Base-by-base conservation (phyloP, 768 basidiomycete species). In the Boletus tomentosulus region DNA sequence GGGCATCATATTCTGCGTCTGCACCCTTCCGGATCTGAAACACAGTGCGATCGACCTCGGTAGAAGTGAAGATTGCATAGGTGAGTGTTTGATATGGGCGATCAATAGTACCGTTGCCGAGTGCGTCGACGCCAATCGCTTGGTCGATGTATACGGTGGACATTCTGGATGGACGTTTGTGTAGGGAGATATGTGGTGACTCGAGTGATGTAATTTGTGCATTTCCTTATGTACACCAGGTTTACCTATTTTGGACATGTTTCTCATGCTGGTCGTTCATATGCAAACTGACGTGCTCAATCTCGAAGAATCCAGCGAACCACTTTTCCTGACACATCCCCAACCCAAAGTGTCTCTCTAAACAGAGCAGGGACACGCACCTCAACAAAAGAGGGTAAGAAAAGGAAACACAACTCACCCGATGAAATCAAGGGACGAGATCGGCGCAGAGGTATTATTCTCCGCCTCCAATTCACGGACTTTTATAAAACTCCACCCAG, bases 381-480 rank as follows among this genome's bases (percentile, higher is more conserved):
- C n/a, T 60, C 43, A 52, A 47, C 13, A 16, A 9, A 37, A 15
- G 12, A 3, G 5, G 7, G 2, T 0, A 27, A 3, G 16, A 5
- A 15, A 5, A 12, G 1, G 24, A 6, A 19, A 25, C 4, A 43
- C 16, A 7, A 67, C 78, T 51, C 66, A 92, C 93, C 88, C 90
- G 24, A 86, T 73, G 61, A 96, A 96, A 61, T 79, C 82, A 62
- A 97, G 73, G n/a, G 90, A 84, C 1, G 86, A 91, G 48, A 94
- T 77, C 24, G 79, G 76, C 16, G 72, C 73, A 16, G 73, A 66
- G 15, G 59, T 50, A 13, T 62, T 64, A 46, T 60, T 62, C 61
- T 81, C 76, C 50, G 78, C 78, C 66, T 85, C 82, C 76, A 95
- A 77, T 53, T 78, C 79, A 59, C 87, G 75, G 52, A 91, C 72